A percentile compares a stretch with the other conserved stretches of the same genome.
phyloP scores from a whole-genome alignment of 1,284 basidiomycete species.

The Puccinia hordei region DNA sequence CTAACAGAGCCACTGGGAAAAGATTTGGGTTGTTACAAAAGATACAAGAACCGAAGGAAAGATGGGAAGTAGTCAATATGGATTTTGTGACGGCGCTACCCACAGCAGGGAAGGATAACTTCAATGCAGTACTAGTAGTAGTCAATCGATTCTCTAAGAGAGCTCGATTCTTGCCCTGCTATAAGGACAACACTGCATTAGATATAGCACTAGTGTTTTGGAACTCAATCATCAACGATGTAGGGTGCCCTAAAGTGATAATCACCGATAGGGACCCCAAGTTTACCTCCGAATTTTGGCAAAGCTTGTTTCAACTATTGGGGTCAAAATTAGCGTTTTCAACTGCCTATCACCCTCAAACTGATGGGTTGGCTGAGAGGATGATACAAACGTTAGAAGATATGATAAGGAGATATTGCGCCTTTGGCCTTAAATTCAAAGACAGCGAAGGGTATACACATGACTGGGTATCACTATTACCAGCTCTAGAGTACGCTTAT shows the following conservation, averaged over 20 bases:
- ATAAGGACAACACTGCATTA: neutral
- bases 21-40: neutral
- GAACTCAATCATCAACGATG: too few species aligned
- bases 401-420: constrained; percentile 25
- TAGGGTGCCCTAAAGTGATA: neutral
- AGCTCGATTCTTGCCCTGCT: neutral
- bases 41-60: neutral
- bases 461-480: constrained; percentile 22
- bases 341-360: too few species aligned
- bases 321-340: too few species aligned
- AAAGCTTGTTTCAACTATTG: too few species aligned
- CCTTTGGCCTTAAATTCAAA: neutral
- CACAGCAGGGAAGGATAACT: neutral
- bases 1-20: neutral
- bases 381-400: constrained; percentile 32
- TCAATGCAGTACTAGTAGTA: neutral
- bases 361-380: too few species aligned
- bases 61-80: neutral
- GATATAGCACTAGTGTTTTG: neutral
- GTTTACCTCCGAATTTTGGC: too few species aligned
- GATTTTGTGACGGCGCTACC: neutral
- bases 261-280: too few species aligned
- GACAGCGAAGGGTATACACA: constrained; percentile 5
- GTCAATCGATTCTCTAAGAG: neutral
- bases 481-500: constrained; percentile 23